Evolutionary conservation across 2,329 filamentous ascomycete genomes (phyloP), one percentile per base, ranked within the genome.

Genomic region (Fusarium chlamydosporum): DNA sequence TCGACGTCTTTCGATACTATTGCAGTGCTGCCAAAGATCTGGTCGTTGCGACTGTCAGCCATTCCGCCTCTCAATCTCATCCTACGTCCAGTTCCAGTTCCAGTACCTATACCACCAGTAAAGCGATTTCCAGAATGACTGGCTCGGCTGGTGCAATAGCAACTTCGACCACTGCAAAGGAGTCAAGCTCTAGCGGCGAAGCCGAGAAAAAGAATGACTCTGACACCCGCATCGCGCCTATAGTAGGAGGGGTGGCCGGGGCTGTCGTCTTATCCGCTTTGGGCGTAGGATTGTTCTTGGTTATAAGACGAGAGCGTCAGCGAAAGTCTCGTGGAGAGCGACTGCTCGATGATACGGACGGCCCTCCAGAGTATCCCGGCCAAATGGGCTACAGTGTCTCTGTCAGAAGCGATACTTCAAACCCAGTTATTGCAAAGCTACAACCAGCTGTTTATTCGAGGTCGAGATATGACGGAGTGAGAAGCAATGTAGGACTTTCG

Each of bases 1-100:
- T 86, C 4, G 65, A 70, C 6, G 79, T 86, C 1, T 82, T 82
- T 61, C 76, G 81, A 41, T 76, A 78, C 43, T 87, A 86, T 68
- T 87, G 85, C 70, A 84, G 80, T 56, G 85, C 84, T 5, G 85
- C 82, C 1, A 78, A 78, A 50, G 80, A 76, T 23, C 70, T 83
- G 38, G 78, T 81, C 1, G 77, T 82, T 7, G 77, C 78, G 1
- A 81, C 80, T 0, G 78, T 85, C 4, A 79, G 77, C 4, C 78
- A 81, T 16, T 83, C 83, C 1, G 70, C 67, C 8, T 62, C 61
- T 3, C 41, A 64, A 5, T 65, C 66, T 3, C 72, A 53, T 11
- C 47, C 57, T 4, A 66, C 66, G 42, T 57, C 73, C 11, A 62
- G 61, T 12, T 57, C 73, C 11, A 62, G 61, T 12, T 71, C 71